A percentile compares a stretch with the other conserved stretches of the same genome.
phyloP scores from a whole-genome alignment of 2,329 filamentous ascomycete genomes.

The Aplosporella prunicola region DNA sequence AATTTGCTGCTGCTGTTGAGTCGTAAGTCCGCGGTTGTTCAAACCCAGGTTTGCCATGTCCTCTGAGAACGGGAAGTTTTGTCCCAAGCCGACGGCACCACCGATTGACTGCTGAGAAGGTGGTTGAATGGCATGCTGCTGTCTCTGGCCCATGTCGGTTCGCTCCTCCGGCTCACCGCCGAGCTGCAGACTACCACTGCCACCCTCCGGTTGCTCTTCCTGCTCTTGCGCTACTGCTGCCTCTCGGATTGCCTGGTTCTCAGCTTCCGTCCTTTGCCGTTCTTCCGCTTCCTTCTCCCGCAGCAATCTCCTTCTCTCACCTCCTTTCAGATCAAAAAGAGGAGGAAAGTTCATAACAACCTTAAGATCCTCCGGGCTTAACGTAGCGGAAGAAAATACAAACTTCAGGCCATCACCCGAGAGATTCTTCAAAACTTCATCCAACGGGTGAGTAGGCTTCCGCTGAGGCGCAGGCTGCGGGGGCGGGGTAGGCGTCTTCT shows the following conservation, averaged over 20 bases:
- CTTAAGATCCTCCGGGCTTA: too few relatives aligned
- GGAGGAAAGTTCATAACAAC: constrained; percentile 56
- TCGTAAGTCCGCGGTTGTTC: constrained; percentile 64
- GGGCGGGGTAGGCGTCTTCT: too few relatives aligned
- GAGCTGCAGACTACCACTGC: constrained; percentile 75
- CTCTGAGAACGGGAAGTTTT: constrained; percentile 24
- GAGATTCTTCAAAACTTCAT: constrained; percentile 31
- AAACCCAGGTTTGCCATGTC: constrained; percentile 35
- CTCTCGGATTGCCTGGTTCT: constrained; percentile 41
- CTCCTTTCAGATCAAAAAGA: constrained; percentile 73
- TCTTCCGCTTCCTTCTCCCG: constrained; percentile 58
- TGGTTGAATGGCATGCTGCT: constrained; percentile 60
- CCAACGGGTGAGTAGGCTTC: constrained; percentile 17
- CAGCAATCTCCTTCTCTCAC: constrained; percentile 69
- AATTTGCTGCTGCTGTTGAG: constrained; percentile 62
- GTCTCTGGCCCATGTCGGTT: constrained; percentile 50
- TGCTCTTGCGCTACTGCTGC: constrained; percentile 57
- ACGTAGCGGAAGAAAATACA: constrained; percentile 38
- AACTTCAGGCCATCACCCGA: constrained; percentile 41
- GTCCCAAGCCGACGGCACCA: constrained; percentile 23
- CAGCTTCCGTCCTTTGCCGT: constrained; percentile 40
- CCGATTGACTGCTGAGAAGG: constrained; percentile 59
- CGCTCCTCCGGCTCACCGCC: constrained; percentile 87
- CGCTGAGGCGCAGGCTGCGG: too few relatives aligned
- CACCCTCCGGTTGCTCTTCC: constrained; percentile 64